Evolutionary conservation across 768 basidiomycete genomes (phyloP).

Genomic region (Hebeloma cylindrosporum): DNA sequence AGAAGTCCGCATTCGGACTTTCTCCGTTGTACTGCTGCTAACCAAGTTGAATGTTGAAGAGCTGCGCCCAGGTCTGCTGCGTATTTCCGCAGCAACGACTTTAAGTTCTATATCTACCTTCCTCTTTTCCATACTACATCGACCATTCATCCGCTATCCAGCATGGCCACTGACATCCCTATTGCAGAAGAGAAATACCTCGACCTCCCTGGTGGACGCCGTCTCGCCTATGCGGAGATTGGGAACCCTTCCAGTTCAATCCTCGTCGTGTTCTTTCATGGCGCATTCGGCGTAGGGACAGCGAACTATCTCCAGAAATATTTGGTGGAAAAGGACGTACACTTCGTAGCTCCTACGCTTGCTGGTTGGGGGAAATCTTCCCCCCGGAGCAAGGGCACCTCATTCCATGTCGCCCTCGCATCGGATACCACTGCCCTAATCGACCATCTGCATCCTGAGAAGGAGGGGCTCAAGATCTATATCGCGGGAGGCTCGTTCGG

Average conservation of each 20-base stretch:
- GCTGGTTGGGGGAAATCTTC: slow-evolving; percentile 61
- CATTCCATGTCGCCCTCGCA: slow-evolving; percentile 43
- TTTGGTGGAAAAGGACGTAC: slow-evolving; percentile 41
- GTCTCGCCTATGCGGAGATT: slow-evolving; percentile 52
- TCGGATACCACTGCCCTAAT: slow-evolving; percentile 48
- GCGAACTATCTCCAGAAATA: slow-evolving; percentile 33
- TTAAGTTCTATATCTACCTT: too few species aligned
- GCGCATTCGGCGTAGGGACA: slow-evolving; percentile 51
- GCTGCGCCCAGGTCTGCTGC: too few species aligned
- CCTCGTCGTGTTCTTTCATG: slow-evolving; percentile 56
- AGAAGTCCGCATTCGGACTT: too few species aligned
- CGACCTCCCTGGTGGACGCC: slow-evolving; percentile 42
- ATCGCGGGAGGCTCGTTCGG: slow-evolving; percentile 56
- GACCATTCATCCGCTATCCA: not conserved
- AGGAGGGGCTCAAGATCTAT: slow-evolving; percentile 43
- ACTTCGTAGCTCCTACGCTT: slow-evolving; percentile 51
- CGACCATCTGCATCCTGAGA: slow-evolving; percentile 48
- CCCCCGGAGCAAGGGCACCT: slow-evolving; percentile 29
- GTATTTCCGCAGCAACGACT: too few species aligned
- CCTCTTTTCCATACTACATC: too few species aligned
- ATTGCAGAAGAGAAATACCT: slow-evolving; percentile 39
- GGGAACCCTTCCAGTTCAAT: slow-evolving; percentile 50
- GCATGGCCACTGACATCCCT: not conserved
- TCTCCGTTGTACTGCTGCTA: too few species aligned
- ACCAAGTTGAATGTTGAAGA: too few species aligned